Evolutionary conservation across 108 stramenopile genomes (phyloP).

Genomic region (Pseudonitzschia multiseries): DNA sequence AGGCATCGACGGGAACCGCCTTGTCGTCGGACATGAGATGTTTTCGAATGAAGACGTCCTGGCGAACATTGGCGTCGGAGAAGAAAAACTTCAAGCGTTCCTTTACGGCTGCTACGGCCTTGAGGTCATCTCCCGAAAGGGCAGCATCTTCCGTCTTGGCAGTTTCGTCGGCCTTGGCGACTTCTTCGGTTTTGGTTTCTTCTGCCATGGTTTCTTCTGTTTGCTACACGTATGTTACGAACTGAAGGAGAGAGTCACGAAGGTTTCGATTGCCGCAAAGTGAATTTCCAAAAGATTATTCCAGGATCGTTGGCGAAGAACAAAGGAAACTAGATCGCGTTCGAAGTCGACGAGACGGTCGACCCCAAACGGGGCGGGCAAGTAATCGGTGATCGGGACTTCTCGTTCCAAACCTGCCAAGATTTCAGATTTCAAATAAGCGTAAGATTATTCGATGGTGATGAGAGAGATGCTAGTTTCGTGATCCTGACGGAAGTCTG

Average conservation of each 20-base stretch:
- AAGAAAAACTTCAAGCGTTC: conserved; percentile 90
- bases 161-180: not conserved
- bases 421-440: not conserved
- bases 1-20: conserved; percentile 51
- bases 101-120: conserved; percentile 40
- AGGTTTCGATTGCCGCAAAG: too few relatives aligned
- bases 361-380: too few relatives aligned
- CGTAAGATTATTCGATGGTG: not conserved
- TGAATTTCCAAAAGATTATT: too few relatives aligned
- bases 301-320: too few relatives aligned
- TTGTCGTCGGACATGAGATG: conserved; percentile 48
- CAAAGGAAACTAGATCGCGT: too few relatives aligned
- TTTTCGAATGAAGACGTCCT: conserved; percentile 80
- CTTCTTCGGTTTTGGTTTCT: conserved; percentile 7
- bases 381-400: not conserved
- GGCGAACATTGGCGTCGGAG: conserved; percentile 83
- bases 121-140: conserved; percentile 18
- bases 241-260: not conserved
- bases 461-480: not conserved
- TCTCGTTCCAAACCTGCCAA: not conserved
- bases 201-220: conserved; percentile 6
- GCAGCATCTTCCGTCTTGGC: not conserved
- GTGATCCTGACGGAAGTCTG: not conserved
- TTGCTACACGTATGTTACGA: too few relatives aligned
- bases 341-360: too few relatives aligned